phyloP scores from a whole-genome alignment of 2,329 filamentous ascomycete genomes.

The Paracoccidioides brasiliensis region DNA sequence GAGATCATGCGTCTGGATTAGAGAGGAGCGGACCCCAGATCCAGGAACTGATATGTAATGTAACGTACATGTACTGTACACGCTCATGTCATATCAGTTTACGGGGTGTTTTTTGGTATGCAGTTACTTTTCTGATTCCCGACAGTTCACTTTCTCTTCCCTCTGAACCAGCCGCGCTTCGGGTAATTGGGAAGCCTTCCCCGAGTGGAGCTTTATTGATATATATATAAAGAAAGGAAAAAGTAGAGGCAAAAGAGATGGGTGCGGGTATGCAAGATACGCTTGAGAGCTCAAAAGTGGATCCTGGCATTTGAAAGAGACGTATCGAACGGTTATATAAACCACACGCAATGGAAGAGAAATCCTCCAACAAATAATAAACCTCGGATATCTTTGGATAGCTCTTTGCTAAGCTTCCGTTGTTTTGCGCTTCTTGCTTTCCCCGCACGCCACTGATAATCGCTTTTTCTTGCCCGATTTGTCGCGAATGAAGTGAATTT shows the following conservation, averaged over 20 bases:
- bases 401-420: too few relatives aligned
- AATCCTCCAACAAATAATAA: too few relatives aligned
- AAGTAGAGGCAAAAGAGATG: not conserved
- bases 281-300: not conserved
- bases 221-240: not conserved
- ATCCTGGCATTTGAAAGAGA: not conserved
- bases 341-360: too few relatives aligned
- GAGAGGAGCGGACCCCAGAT: too few relatives aligned
- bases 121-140: not conserved
- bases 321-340: not conserved
- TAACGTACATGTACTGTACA: not conserved
- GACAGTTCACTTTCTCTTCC: not conserved
- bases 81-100: not conserved
- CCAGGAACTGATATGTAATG: too few relatives aligned
- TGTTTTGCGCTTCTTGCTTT: too few relatives aligned
- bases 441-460: too few relatives aligned
- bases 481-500: too few relatives aligned
- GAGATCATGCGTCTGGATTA: not conserved
- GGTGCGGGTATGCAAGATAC: not conserved
- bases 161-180: not conserved
- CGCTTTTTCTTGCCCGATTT: too few relatives aligned
- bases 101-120: not conserved
- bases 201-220: too few relatives aligned
- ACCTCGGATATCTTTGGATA: too few relatives aligned
- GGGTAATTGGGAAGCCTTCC: not conserved